A percentile compares a stretch with the other conserved stretches of the same genome.
phyloP scores from a whole-genome alignment of 2,329 filamentous ascomycete species.

The Talaromyces marneffei region DNA sequence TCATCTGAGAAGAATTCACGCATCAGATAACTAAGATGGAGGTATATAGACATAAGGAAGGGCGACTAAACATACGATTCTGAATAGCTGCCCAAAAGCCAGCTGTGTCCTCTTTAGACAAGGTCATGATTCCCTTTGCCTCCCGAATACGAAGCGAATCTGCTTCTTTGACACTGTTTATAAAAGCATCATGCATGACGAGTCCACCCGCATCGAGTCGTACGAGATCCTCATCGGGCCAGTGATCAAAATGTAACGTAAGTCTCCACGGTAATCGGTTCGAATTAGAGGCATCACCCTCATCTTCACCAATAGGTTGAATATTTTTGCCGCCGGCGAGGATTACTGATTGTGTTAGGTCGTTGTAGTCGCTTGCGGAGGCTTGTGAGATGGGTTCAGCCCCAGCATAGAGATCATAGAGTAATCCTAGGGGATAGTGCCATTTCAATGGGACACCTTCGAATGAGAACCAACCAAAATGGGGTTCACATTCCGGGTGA shows the following conservation, averaged over 20 bases:
- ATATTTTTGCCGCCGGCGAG: slow-evolving; percentile 2
- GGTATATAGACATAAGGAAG: background rate
- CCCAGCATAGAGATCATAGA: slow-evolving; percentile 64
- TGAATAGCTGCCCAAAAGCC: slow-evolving; percentile 76
- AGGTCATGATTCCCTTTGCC: slow-evolving; percentile 81
- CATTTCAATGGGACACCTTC: slow-evolving; percentile 65
- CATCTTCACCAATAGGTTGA: slow-evolving; percentile 14
- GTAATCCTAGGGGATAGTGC: slow-evolving; percentile 64
- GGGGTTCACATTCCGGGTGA: slow-evolving; percentile 46
- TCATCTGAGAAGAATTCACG: slow-evolving; percentile 51
- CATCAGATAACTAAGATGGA: background rate
- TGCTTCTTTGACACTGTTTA: slow-evolving; percentile 69
- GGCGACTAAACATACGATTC: slow-evolving; percentile 51
- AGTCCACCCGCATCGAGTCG: slow-evolving; percentile 50
- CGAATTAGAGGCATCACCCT: slow-evolving; percentile 13
- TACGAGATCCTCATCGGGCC: slow-evolving; percentile 54
- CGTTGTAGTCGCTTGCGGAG: slow-evolving; percentile 11
- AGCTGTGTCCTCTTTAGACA: slow-evolving; percentile 77
- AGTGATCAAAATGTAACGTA: slow-evolving; percentile 55
- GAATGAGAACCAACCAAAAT: slow-evolving; percentile 60
- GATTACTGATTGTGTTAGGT: slow-evolving; percentile 16
- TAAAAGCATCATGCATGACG: slow-evolving; percentile 59
- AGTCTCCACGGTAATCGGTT: slow-evolving; percentile 56
- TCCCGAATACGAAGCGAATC: slow-evolving; percentile 85
- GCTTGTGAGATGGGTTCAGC: slow-evolving; percentile 40